Base-by-base conservation (phyloP, 2,329 filamentous ascomycete species). In the Diaporthe nobilis region DNA sequence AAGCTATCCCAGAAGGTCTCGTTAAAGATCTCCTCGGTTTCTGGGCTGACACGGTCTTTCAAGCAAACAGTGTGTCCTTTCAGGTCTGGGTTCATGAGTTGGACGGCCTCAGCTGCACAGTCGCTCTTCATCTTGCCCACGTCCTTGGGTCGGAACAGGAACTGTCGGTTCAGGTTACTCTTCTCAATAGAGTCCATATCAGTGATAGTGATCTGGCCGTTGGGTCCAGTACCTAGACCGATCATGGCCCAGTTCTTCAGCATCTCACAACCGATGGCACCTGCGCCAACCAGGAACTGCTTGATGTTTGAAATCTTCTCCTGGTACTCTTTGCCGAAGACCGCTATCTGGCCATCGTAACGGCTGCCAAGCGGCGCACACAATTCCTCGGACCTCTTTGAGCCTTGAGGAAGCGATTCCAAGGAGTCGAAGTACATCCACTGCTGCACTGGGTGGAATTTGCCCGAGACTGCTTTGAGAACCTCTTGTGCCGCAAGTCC, bases 241-340 rank as follows among this genome's bases (percentile, higher is more conserved):
- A 98, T 98, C 96, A 99, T 97, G 49, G 97, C 96, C 96, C 97
- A 99, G 85, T 98, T 98, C 91, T 99, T 99, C 79, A 99, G 88
- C 94, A 98, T 99, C 83, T 99, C 97, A 82, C 97, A 99, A 61
- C 97, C 97, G 83, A 99, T 99, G 78, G 97, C 97, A 81, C 97
- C 97, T 63, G 97, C 95, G 79, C 97, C 97, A 75, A 99, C 97
- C 73, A 99, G 89, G 88, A 99, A 99, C 81, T 98, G 92, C 81
- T 93, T 97, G 77, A 97, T 86, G 81, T 98, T 98, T 77, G 93
- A 91, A 79, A 99, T 90, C 88, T 98, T 98, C 71, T 98, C 94
- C 85, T 99, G 97, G 85, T 93, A 99, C 78, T 98, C 94, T 81
- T 91, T 93, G 77, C 97, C 97, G 79, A 99, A 98, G 1, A 99